Evolutionary conservation across 768 basidiomycete genomes (phyloP).

Genomic region (Punctularia strigosozonata): DNA sequence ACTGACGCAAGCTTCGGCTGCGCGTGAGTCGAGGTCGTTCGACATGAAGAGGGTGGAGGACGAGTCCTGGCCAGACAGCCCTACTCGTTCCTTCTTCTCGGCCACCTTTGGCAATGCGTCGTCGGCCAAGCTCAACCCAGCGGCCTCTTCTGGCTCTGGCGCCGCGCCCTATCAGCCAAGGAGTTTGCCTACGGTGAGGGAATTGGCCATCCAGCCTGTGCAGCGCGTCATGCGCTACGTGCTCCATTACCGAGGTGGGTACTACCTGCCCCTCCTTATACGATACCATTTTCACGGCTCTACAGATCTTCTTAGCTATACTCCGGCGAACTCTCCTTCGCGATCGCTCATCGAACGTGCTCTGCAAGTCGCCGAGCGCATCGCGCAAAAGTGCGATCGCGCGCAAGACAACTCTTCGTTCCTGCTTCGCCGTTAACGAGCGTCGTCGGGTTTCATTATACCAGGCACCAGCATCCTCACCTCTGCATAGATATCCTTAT

Average conservation of each 20-base stretch:
- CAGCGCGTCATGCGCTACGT: slow-evolving; percentile 57
- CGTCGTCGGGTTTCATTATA: slow-evolving; percentile 22
- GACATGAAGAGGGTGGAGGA: no score
- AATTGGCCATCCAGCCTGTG: slow-evolving; percentile 51
- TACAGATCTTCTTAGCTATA: slow-evolving; percentile 39
- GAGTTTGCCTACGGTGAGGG: slow-evolving; percentile 28
- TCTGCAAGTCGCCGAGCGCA: slow-evolving; percentile 41
- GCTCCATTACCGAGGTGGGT: slow-evolving; percentile 45
- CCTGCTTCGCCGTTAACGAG: slow-evolving; percentile 12
- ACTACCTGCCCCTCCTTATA: not conserved
- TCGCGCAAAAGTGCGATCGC: slow-evolving; percentile 48
- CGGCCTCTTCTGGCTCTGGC: no score
- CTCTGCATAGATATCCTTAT: no score
- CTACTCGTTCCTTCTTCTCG: no score
- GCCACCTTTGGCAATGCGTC: no score
- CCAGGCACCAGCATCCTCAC: slow-evolving; percentile 32
- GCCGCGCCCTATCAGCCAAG: no score
- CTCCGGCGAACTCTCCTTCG: slow-evolving; percentile 35
- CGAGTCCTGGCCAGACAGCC: no score
- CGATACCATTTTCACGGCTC: not conserved
- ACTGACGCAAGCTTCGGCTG: no score
- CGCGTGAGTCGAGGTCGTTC: no score
- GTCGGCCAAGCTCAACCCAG: no score
- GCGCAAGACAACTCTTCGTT: slow-evolving; percentile 47
- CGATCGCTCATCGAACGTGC: slow-evolving; percentile 45